Conservation (phyloP, 2,329 filamentous ascomycete species). For the Exophiala calicioides region DNA sequence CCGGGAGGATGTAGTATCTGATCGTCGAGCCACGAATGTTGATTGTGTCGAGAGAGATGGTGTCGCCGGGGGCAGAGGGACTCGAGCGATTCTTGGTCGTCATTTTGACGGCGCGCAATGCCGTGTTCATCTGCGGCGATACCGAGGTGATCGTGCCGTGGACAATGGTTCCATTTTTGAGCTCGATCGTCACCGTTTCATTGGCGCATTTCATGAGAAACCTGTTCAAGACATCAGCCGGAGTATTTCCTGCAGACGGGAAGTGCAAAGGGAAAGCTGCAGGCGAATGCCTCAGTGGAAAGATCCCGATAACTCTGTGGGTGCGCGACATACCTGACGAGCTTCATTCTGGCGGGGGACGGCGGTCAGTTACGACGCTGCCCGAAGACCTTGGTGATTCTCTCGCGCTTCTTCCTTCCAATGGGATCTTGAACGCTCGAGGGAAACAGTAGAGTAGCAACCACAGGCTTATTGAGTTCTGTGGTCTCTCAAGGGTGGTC, state of each 20-base stretch:
- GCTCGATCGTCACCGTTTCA: constrained; percentile 96
- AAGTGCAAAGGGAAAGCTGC: not conserved
- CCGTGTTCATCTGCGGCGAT: constrained; percentile 97
- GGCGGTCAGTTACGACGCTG: constrained; percentile 13
- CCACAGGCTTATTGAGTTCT: not conserved
- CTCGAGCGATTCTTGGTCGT: constrained; percentile 72
- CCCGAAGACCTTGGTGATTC: not conserved
- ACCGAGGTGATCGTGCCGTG: constrained; percentile 97
- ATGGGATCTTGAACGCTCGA: too few relatives aligned
- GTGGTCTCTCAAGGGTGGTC: too few relatives aligned
- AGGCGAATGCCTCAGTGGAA: constrained; percentile 10
- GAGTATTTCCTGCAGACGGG: too few relatives aligned
- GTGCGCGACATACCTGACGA: constrained; percentile 69
- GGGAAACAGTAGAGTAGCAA: not conserved
- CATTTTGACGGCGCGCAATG: constrained; percentile 95
- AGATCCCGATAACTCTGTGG: not conserved
- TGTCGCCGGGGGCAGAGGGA: constrained; percentile 51
- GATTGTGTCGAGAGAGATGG: constrained; percentile 88
- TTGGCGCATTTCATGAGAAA: constrained; percentile 99
- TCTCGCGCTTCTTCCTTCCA: too few relatives aligned
- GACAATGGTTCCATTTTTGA: constrained; percentile 98
- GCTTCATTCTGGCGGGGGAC: constrained; percentile 72
- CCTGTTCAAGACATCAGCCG: constrained; percentile 51
- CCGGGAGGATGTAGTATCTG: constrained; percentile 93
- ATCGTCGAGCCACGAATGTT: constrained; percentile 96